phyloP scores from a whole-genome alignment of 345 rosid genomes.

The Linum tenue region DNA sequence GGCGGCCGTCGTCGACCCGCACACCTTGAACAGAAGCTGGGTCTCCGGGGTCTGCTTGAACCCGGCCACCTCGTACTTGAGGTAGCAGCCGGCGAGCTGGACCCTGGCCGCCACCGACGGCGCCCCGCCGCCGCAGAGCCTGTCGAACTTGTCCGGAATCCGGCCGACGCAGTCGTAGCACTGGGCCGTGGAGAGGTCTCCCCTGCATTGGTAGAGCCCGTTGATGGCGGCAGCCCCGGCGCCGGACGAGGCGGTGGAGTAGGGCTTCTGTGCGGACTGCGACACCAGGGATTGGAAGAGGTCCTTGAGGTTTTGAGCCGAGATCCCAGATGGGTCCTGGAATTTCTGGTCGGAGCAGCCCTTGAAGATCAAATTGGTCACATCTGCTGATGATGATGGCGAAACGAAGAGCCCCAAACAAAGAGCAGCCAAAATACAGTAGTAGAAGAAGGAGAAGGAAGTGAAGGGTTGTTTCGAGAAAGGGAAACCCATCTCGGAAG shows the following conservation, averaged over 20 bases:
- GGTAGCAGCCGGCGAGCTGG: slow-evolving; percentile 57
- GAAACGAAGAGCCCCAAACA: slow-evolving; percentile 1
- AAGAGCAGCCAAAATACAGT: background rate
- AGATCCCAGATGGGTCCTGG: slow-evolving; percentile 51
- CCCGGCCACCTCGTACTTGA: slow-evolving; percentile 50
- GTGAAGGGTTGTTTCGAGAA: too few species aligned
- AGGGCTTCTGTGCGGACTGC: slow-evolving; percentile 44
- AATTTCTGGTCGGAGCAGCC: slow-evolving; percentile 67
- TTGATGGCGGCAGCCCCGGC: slow-evolving; percentile 38
- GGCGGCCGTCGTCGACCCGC: slow-evolving; percentile 39
- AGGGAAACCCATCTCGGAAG: background rate
- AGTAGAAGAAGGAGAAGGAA: background rate
- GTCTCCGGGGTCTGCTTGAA: slow-evolving; percentile 43
- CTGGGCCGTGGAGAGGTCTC: slow-evolving; percentile 50
- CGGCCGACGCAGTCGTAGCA: slow-evolving; percentile 53
- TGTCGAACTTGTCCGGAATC: slow-evolving; percentile 37
- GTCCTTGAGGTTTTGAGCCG: slow-evolving; percentile 49
- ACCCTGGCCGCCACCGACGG: slow-evolving; percentile 47
- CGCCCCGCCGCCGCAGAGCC: slow-evolving; percentile 42
- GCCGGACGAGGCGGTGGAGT: slow-evolving; percentile 42
- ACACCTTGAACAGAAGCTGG: slow-evolving; percentile 41
- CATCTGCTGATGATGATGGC: slow-evolving; percentile 24
- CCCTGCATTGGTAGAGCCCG: slow-evolving; percentile 83
- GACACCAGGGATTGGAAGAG: slow-evolving; percentile 46
- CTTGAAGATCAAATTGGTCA: slow-evolving; percentile 48